Evolutionary conservation across 148 eudicot genomes (phyloP), one percentile per base, ranked within the genome.

Genomic region (Linanthus parryae): DNA sequence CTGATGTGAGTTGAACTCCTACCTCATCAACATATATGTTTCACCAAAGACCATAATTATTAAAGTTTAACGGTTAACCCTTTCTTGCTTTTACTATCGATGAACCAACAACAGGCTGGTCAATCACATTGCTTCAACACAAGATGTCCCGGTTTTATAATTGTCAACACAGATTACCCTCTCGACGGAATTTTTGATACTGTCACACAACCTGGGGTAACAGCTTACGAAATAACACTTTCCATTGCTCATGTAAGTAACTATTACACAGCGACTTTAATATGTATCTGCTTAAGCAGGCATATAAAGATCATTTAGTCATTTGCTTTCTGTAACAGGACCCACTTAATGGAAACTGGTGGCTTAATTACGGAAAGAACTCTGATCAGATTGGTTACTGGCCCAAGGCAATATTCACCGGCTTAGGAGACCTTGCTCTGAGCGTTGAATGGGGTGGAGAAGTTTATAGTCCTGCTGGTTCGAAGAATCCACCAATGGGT

Each of bases 101-200:
- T 42, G 18, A 3, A 17, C 22, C 8, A 18, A 4, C 8, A 0
- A 19, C 46, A 42, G 46, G 46, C 46, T 5, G 46, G 46, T 7
- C 21, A 45, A 45, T 1, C 49, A 21, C 49, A 23, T 0, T 45
- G 49, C n/a, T 45, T 45, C n/a, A 23, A 45, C n/a, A 45, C 28
- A 45, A 45, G 49, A 29, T 45, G 49, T 22, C n/a, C n/a, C n/a
- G 49, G 49, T 9, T 45, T 45, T 17, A 22, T 45, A 11, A 23
- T 45, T 2, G 8, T 22, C 27, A 45, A 12, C 3, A 45, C 28
- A 1, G 49, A 45, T 17, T 1, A 21, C 9, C 27, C 28, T 45
- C 28, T 45, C 0, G 49, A 45, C n/a, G 5, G 13, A 18, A 16
- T 10, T 2, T 45, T 21, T 23, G 8, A 0, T 17, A 1, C 22